Evolutionary conservation across 495 filamentous ascomycete species (phyloP).

Genomic region (Penicillium steckii): DNA sequence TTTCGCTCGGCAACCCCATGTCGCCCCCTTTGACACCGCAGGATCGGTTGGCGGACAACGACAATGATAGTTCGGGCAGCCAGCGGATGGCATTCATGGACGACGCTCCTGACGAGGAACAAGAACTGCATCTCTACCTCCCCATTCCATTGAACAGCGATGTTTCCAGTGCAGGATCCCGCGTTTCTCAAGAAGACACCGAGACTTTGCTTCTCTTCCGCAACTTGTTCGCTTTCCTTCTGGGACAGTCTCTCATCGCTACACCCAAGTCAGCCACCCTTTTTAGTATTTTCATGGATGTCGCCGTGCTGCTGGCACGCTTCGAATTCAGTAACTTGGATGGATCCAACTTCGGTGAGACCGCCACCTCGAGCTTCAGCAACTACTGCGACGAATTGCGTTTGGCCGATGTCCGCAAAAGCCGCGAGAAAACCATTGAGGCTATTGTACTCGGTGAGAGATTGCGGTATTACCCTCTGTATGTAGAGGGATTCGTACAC

Average conservation of each 20-base stretch:
- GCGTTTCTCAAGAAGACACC: slow-evolving; percentile 54
- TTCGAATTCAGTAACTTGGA: slow-evolving; percentile 81
- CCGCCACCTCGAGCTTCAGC: slow-evolving; percentile 71
- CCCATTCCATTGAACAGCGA: slow-evolving; percentile 56
- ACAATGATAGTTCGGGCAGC: slow-evolving; percentile 44
- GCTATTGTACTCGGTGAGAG: slow-evolving; percentile 82
- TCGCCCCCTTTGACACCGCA: slow-evolving; percentile 39
- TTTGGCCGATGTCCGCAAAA: slow-evolving; percentile 76
- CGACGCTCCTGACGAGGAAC: slow-evolving; percentile 38
- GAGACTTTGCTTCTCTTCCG: slow-evolving; percentile 73
- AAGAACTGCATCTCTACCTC: slow-evolving; percentile 70
- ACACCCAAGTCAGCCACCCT: slow-evolving; percentile 63
- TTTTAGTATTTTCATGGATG: slow-evolving; percentile 72
- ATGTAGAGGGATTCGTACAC: slow-evolving; percentile 89
- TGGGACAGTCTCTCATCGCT: slow-evolving; percentile 75
- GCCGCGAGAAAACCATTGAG: slow-evolving; percentile 88
- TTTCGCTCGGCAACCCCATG: slow-evolving; percentile 40
- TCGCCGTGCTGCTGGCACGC: slow-evolving; percentile 64
- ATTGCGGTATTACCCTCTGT: slow-evolving; percentile 78
- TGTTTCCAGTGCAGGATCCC: slow-evolving; percentile 37
- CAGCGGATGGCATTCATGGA: slow-evolving; percentile 42
- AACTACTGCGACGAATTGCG: slow-evolving; percentile 72
- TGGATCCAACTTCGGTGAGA: slow-evolving; percentile 78
- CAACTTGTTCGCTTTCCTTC: slow-evolving; percentile 89
- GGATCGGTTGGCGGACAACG: slow-evolving; percentile 37